Evolutionary conservation across 78 protist species (phyloP), one percentile per base, ranked within the genome.

Genomic region (Corallochytrium limacisporum): DNA sequence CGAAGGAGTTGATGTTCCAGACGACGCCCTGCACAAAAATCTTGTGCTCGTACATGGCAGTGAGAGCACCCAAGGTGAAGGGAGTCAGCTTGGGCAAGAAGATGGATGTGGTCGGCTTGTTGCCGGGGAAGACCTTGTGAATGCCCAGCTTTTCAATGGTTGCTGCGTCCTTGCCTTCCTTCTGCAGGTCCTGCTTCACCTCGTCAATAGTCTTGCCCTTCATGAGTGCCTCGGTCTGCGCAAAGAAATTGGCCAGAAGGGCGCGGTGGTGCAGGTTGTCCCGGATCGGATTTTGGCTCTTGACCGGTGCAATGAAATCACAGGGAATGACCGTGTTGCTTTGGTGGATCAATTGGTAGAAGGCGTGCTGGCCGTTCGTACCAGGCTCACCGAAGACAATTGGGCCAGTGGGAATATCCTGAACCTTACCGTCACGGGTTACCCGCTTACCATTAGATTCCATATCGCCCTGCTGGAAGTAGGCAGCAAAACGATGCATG

Each of bases 321-420:
- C 77, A 36, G 38, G 98, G 98, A 48, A 93, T 69, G 26, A 87
- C 24, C 61, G 84, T 84, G 16, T 87, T 82, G 37, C 94, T 95
- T 67, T 88, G 87, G 62, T 75, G 81, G 37, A 80, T 68, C 15
- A 80, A 66, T 81, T 91, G 98, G 80, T 81, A 90, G 87, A 94
- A 91, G 1, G 96, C 92, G 59, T 94, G 98, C 80, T 94, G 98
- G 7, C 94, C 96, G 55, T 88, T 90, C 49, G 97, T 94, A 9
- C 98, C 98, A 13, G 98, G 95, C 65, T 94, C 96, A 37, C 98
- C 98, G 88, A 87, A 90, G 42, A 87, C 79, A 49, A 91, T 78
- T 26, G 95, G 91, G 9, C 95, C 95, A 9, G 98, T 90, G 22
- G 72, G 44, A 13, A 15, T 28, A 28, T 54, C 48, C 31, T 82